Evolutionary conservation across 164 flowering plant genomes (phyloP).

Genomic region (Amborella trichopoda): DNA sequence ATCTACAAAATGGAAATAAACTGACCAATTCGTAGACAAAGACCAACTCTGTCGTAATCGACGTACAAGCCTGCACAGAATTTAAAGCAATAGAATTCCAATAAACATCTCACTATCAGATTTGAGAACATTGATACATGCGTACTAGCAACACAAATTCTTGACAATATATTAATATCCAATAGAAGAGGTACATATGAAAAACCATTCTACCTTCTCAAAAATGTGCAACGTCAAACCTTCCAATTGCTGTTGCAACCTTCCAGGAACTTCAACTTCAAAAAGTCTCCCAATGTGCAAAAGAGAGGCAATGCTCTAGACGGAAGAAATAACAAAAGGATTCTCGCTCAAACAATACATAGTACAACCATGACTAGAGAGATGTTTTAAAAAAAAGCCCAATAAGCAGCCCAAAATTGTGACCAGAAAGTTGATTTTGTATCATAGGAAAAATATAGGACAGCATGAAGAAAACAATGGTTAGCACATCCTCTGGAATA

Average conservation of each 20-base stretch:
- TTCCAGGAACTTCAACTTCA: conserved; percentile 80
- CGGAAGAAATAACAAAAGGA: too few relatives aligned
- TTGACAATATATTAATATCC: too few relatives aligned
- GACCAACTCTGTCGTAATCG: conserved; percentile 69
- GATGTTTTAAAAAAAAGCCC: too few relatives aligned
- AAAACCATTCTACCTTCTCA: conserved; percentile 46
- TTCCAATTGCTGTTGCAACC: conserved; percentile 38
- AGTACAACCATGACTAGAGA: too few relatives aligned
- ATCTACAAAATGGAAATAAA: conserved; percentile 1
- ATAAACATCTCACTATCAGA: not conserved
- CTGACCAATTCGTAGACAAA: conserved; percentile 93
- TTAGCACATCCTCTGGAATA: too few relatives aligned
- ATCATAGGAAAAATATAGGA: too few relatives aligned
- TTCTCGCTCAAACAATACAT: too few relatives aligned
- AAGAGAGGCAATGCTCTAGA: conserved; percentile 79
- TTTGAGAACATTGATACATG: too few relatives aligned
- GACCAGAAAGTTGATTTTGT: too few relatives aligned
- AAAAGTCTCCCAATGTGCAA: conserved; percentile 76
- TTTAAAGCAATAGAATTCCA: not conserved
- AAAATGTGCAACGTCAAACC: conserved; percentile 46
- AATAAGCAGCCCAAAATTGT: too few relatives aligned
- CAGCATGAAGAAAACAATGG: too few relatives aligned
- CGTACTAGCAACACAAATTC: too few relatives aligned
- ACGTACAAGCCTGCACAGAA: conserved; percentile 50
- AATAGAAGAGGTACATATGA: not conserved